Base-by-base conservation (phyloP, 2,329 filamentous ascomycete species). In the Monosporascus cannonballus region DNA sequence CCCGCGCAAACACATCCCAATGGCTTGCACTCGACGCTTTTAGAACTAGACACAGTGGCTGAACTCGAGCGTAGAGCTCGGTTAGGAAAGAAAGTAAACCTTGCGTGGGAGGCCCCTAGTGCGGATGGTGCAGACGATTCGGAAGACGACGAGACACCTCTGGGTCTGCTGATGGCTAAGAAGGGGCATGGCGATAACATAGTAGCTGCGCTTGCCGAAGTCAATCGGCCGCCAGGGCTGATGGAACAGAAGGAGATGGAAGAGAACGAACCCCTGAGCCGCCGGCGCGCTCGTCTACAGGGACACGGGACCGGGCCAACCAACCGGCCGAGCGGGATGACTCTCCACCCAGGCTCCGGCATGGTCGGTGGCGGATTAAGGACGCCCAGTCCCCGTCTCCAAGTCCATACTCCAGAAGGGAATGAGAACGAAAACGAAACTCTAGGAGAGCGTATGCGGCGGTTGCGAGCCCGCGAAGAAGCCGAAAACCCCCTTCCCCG, bases 21-120 rank as follows among this genome's bases (percentile, higher is more conserved):
- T 51, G 92, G 90, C n/a, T 86, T 96, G 79, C 90, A 94, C 58
- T 89, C 89, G 15, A 99, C 94, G 0, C 77, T 99, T 4, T 77
- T 99, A 1, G 85, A 99, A 66, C 80, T 97, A 60, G 93, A 99
- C 64, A 88, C 90, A 0, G 90, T 96, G 27, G 89, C 90, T 22
- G 89, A 96, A 69, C 80, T 91, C 24, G 89, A 96, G 67, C 86
- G 85, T 60, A 84, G 86, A 58, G 79, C 87, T 27, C 83, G 93
- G 38, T 81, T 86, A 62, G 80, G 81, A 52, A 89, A 88, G 64
- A 88, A 86, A 53, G 84, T 96, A 36, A 90, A 90, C 54, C 77
- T 99, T 36, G 94, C 93, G 1, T 99, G 94, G 94, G 92, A 97
- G 69, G 76, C 62, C 20, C 64, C 65, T 9, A 58, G 53, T 49